These are phyloP conservation scores for Telopea speciosissima DNA, from an alignment of 177 flowering plant species.

Conservation along the genomic window DNA sequence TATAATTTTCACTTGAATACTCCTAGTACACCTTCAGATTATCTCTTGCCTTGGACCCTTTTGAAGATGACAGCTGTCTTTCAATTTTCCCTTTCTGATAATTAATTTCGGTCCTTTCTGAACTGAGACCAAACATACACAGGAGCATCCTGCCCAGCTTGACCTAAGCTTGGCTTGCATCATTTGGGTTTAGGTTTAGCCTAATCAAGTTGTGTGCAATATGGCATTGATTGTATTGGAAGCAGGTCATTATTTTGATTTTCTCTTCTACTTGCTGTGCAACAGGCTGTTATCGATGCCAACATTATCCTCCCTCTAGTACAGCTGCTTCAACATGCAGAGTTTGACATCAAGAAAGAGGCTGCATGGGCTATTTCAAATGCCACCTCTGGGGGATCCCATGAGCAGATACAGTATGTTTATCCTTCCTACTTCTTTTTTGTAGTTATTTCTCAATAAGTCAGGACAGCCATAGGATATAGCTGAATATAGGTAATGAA, in stretches of 20 bases:
- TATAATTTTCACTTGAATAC: not conserved
- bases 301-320: conserved; percentile 2
- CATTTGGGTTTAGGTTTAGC: not conserved
- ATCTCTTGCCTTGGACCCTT: no score
- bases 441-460: not conserved
- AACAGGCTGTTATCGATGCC: conserved; percentile 6
- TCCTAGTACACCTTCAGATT: not conserved
- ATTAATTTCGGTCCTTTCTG: not conserved
- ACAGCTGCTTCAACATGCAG: conserved; percentile 44
- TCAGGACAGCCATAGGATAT: not conserved
- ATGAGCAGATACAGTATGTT: conserved; percentile 30
- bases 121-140: not conserved
- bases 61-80: no score
- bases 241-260: not conserved
- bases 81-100: no score
- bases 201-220: not conserved
- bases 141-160: not conserved
- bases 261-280: not conserved
- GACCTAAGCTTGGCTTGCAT: not conserved
- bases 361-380: conserved; percentile 60
- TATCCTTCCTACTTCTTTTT: not conserved
- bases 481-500: not conserved
- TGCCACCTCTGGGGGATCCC: conserved; percentile 53
- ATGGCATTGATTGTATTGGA: not conserved
- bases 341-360: conserved; percentile 56